These are phyloP conservation scores for Aspergillus sp. DNA, from an alignment of 2,329 filamentous ascomycete species.

Conservation along the genomic window DNA sequence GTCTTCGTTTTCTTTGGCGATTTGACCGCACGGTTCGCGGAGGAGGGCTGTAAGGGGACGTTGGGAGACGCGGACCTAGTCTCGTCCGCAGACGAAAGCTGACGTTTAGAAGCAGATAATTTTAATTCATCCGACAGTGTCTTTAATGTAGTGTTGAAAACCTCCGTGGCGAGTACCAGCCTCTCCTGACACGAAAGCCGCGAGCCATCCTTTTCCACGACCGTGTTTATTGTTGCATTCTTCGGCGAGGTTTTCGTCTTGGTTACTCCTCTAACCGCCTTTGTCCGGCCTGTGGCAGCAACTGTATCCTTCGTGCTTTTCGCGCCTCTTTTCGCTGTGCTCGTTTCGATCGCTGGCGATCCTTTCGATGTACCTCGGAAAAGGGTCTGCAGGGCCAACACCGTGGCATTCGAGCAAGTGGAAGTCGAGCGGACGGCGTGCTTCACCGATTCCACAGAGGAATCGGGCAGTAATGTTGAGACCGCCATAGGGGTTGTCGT, in stretches of 20 bases:
- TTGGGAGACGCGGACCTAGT: conserved; percentile 4
- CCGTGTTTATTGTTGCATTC: conserved; percentile 18
- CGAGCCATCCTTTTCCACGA: conserved; percentile 20
- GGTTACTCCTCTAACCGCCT: conserved; percentile 16
- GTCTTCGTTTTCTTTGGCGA: conserved; percentile 18
- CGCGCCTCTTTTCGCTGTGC: conserved; percentile 14
- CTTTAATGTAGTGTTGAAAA: conserved; percentile 43
- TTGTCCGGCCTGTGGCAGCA: conserved; percentile 16
- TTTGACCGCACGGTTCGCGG: conserved; percentile 23
- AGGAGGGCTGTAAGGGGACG: conserved; percentile 20
- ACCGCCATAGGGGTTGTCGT: conserved; percentile 23
- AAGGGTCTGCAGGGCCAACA: conserved; percentile 35
- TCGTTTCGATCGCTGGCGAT: conserved; percentile 14
- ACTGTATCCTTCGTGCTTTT: conserved; percentile 19
- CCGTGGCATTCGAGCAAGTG: conserved; percentile 47
- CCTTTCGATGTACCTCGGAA: conserved; percentile 25
- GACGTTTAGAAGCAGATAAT: conserved; percentile 8
- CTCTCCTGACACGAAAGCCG: conserved; percentile 33
- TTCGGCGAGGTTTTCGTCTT: conserved; percentile 18
- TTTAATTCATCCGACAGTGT: conserved; percentile 37
- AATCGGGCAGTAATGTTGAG: conserved; percentile 24
- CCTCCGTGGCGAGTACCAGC: conserved; percentile 40
- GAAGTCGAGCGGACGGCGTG: conserved; percentile 49
- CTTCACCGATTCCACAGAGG: conserved; percentile 45
- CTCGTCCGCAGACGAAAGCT: not conserved